Percentiles rank a stretch among this genome's conserved stretches.
These are phyloP conservation scores for Musa schizocarpa DNA, from an alignment of 176 grass and related monocot species.

Conservation along the genomic window DNA sequence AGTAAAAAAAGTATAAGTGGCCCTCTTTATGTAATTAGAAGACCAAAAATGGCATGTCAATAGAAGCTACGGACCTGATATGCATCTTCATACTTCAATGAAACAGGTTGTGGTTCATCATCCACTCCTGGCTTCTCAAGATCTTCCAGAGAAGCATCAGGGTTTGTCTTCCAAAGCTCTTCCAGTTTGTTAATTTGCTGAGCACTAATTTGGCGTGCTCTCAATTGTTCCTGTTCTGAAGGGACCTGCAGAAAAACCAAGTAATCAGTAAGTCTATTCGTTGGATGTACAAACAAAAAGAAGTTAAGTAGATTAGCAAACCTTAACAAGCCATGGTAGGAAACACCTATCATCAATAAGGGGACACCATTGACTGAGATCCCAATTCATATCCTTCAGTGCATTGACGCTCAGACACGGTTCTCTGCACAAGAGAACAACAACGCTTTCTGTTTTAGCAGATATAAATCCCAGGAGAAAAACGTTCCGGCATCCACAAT, in stretches of 20 bases:
- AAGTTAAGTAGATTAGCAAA: constrained; percentile 25
- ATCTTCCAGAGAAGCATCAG: constrained; percentile 94
- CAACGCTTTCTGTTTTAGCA: constrained; percentile 90
- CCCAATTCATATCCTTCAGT: constrained; percentile 99
- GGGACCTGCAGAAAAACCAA: constrained; percentile 55
- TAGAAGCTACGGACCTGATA: constrained; percentile 55
- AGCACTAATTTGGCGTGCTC: constrained; percentile 91
- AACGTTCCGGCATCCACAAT: constrained; percentile 93
- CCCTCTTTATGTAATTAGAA: not conserved
- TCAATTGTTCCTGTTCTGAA: constrained; percentile 93
- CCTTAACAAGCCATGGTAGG: constrained; percentile 96
- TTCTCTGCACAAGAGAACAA: constrained; percentile 95
- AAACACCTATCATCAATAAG: constrained; percentile 99
- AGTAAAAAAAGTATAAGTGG: not conserved
- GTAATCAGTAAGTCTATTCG: constrained; percentile 13
- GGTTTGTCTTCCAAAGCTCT: constrained; percentile 97
- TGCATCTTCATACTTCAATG: constrained; percentile 97
- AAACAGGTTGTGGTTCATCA: constrained; percentile 84
- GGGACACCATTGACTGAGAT: constrained; percentile 96
- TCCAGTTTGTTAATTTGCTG: constrained; percentile 99
- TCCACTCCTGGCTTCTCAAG: constrained; percentile 97
- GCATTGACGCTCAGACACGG: constrained; percentile 99
- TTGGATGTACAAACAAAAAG: not conserved
- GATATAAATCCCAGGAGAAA: constrained; percentile 99
- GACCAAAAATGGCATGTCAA: not conserved